Conservation (phyloP, 805 yeast species). For the Dipodascus albidus region DNA sequence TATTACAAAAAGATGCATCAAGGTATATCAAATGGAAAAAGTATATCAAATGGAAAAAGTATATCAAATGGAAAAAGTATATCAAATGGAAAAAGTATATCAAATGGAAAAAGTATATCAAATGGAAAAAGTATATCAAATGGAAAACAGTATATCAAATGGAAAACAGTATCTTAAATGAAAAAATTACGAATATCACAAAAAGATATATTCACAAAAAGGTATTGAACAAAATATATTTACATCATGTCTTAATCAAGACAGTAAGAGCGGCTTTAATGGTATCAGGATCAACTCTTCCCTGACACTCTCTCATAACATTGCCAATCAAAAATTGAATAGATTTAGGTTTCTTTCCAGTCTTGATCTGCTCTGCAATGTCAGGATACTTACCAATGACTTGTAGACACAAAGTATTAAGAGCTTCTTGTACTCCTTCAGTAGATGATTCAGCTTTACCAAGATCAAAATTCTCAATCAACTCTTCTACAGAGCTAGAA, state of each 20-base stretch:
- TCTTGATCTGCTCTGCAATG: conserved; percentile 42
- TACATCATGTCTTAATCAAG: background rate
- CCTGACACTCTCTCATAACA: conserved; percentile 73
- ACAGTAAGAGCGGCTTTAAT: conserved; percentile 7
- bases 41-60: background rate
- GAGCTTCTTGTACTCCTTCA: conserved; percentile 25
- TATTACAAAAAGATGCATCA: too few species aligned
- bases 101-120: too few species aligned
- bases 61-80: background rate
- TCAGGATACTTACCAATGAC: conserved; percentile 37
- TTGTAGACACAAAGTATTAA: conserved; percentile 33
- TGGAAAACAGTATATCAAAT: too few species aligned
- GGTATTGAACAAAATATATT: too few species aligned
- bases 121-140: background rate
- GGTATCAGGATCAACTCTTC: conserved; percentile 33
- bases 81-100: too few species aligned
- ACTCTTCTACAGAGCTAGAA: conserved; percentile 26
- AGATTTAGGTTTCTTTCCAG: conserved; percentile 50
- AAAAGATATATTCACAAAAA: too few species aligned
- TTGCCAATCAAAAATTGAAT: conserved; percentile 73
- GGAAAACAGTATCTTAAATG: background rate
- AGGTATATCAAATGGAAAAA: background rate
- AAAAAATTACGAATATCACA: too few species aligned
- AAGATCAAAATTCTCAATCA: conserved; percentile 41
- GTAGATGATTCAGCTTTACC: conserved; percentile 27